Percentiles rank a stretch among this genome's conserved stretches.
phyloP scores from a whole-genome alignment of 1,284 basidiomycete species.

The Ceratorhiza oryzae-sativae region DNA sequence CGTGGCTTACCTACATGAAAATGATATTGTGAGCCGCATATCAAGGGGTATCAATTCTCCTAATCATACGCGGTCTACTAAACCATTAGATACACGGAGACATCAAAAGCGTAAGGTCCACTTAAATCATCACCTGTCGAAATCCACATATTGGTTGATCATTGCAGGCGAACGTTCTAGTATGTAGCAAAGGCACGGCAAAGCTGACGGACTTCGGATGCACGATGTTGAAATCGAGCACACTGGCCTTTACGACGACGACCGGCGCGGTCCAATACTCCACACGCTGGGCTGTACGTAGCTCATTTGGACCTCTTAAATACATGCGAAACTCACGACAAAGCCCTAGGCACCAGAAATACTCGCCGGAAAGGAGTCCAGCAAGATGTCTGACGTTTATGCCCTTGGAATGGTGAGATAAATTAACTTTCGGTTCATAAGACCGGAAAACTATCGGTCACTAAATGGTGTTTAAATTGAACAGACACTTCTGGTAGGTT shows the following conservation, averaged over 20 bases:
- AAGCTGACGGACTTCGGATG: conserved; percentile 23
- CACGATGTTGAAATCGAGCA: not conserved
- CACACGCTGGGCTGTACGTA: conserved; percentile 12
- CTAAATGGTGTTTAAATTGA: not conserved
- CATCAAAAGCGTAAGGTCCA: conserved; percentile 21
- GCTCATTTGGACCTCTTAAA: too few species aligned
- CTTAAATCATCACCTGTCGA: too few species aligned
- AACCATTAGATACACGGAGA: not conserved
- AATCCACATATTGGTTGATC: too few species aligned
- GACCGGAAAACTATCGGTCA: not conserved
- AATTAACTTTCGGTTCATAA: not conserved
- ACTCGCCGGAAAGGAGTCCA: not conserved
- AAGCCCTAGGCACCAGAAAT: conserved; percentile 25
- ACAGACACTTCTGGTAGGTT: conserved; percentile 16
- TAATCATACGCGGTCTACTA: too few species aligned
- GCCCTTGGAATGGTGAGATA: conserved; percentile 25
- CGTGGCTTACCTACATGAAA: conserved; percentile 8
- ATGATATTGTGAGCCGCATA: not conserved
- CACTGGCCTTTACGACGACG: not conserved
- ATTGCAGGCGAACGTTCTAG: conserved; percentile 13
- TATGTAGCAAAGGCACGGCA: not conserved
- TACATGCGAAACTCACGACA: too few species aligned
- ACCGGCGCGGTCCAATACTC: not conserved
- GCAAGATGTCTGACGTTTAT: conserved; percentile 5
- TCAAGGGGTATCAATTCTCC: too few species aligned